Base-by-base conservation (phyloP, 306 rosid genomes). In the Dalbergia oliveri region DNA sequence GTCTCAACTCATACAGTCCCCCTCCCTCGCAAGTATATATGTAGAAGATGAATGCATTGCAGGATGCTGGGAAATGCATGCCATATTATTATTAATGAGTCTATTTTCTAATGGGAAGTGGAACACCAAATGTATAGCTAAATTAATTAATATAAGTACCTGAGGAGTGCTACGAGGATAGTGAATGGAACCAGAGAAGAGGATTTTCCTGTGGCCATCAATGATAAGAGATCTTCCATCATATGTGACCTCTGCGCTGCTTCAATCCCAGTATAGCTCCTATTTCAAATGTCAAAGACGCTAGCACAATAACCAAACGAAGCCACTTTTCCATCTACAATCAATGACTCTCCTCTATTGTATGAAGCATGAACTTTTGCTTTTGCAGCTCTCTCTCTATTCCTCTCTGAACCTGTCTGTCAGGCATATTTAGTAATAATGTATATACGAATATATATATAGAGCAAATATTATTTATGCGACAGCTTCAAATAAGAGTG, bases 121-220 rank as follows among this genome's bases (percentile, higher is more conserved):
- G 59, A n/a, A 53, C 0, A 12, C 4, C n/a, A n/a, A 11, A 15
- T 5, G 21, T 0, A 15, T 2, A 26, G 31, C 1, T 26, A 26
- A 26, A 26, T 1, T 1, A 26, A 26, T 26, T 26, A 53, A 4
- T 14, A 5, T 9, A n/a, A 9, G 41, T 79, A 92, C 97, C 86
- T 89, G 82, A n/a, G 97, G 95, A 60, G 94, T 89, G 78, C 93
- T 90, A 43, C 97, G 93, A 77, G 93, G 93, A 80, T 92, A 92
- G 56, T 92, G 97, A 77, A 92, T 92, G 5, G 92, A 92, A 68
- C 92, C 95, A 0, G 97, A 92, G 83, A 92, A 90, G 11, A 92
- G 88, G 13, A 92, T 51, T 44, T 79, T 83, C 56, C 93, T 81
- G 14, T 86, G 79, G 18, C 90, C 94, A 21, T 80, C 65, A 14